Evolutionary conservation across 768 basidiomycete species (phyloP), one percentile per base, ranked within the genome.

Genomic region (Leccinum incarnatum): DNA sequence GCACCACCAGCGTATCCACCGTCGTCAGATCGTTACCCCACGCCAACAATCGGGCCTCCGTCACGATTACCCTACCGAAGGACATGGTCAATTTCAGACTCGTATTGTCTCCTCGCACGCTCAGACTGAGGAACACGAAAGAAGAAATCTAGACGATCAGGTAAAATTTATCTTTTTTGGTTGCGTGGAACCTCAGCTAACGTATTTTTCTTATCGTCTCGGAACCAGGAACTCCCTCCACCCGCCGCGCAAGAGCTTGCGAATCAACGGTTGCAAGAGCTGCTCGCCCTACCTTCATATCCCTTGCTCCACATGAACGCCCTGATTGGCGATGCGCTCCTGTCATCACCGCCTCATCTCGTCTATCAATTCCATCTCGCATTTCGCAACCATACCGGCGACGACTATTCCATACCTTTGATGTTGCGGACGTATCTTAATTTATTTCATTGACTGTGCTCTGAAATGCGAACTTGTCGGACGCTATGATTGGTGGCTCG

Each of bases 241-340:
- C 27, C 52, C 5, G 5, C 58, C 5, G 40, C 40, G 12, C 63
- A 59, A 47, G 62, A 53, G 3, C 55, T 70, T 7, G 47, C 62
- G 9, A 67, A 53, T 17, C 67, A 63, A 51, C 69, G 69, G 0
- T 29, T 71, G 3, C 69, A 69, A 34, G 61, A 70, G n/a, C 27
- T 70, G 21, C 67, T 70, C 19, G 63, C 67, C 1, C 32, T 62
- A 5, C 5, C 25, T 2, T 45, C 66, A 7, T 51, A 65, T 42
- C 0, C 59, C 5, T 42, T 30, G 29, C 51, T 51, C 53, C 47
- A 34, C 58, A 32, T 59, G 56, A 56, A 56, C 49, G 27, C 55
- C 14, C 14, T 50, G 54, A 47, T 58, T 65, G 65, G 68, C 58
- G 61, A 23, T 57, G 60, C 49, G 32, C 19, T 53, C 23, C 45